Evolutionary conservation across 768 basidiomycete genomes (phyloP).

Genomic region (Pleurotus eryngii): DNA sequence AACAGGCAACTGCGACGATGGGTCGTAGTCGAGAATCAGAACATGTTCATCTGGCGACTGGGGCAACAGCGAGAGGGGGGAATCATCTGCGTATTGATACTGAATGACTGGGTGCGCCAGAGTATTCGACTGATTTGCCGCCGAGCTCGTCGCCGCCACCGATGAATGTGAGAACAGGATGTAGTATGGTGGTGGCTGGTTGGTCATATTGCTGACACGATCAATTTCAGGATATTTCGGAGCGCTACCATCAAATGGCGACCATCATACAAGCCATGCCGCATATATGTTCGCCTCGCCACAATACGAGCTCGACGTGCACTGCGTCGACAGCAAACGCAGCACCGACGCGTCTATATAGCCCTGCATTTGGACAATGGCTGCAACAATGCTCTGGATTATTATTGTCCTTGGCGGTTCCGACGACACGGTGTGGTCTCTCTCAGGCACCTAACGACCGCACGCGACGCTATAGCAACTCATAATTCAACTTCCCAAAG

Average conservation of each 20-base stretch:
- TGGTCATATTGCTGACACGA: neutral
- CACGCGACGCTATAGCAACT: constrained; percentile 6
- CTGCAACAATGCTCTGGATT: neutral
- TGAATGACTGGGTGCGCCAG: constrained; percentile 71
- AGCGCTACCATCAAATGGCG: neutral
- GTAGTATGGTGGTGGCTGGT: constrained; percentile 52
- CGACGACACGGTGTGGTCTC: neutral
- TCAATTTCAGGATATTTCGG: neutral
- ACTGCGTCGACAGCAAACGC: no score
- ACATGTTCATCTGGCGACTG: constrained; percentile 64
- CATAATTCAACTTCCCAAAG: neutral
- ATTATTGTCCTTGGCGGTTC: neutral
- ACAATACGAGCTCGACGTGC: no score
- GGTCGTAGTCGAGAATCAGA: constrained; percentile 68
- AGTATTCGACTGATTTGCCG: constrained; percentile 37
- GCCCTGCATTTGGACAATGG: no score
- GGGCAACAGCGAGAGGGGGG: constrained; percentile 62
- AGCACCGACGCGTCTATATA: no score
- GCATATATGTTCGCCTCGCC: no score
- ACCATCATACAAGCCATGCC: no score
- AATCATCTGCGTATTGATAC: constrained; percentile 81
- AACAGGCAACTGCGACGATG: constrained; percentile 36
- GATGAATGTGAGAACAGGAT: constrained; percentile 63
- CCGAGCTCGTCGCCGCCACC: constrained; percentile 25
- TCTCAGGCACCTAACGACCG: neutral